Conservation (phyloP, 108 stramenopile genomes). For the Nitzschia sp. region DNA sequence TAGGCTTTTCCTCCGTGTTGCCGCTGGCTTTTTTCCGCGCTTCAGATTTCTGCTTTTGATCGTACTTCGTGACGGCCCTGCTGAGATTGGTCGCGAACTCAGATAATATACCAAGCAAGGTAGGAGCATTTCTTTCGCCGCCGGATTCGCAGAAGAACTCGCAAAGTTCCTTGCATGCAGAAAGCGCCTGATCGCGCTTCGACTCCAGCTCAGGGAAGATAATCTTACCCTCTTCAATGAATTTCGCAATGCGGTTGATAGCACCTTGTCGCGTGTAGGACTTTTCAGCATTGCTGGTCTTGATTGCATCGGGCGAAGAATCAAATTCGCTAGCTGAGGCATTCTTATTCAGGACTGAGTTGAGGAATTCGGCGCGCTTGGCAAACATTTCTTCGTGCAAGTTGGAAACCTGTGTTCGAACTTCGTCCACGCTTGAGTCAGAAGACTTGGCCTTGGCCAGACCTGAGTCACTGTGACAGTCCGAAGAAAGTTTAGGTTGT, state of each 20-base stretch:
- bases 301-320: no score
- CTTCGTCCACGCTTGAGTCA: neutral
- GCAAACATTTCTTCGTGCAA: conserved; percentile 20
- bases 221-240: conserved; percentile 52
- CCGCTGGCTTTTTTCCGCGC: conserved; percentile 48
- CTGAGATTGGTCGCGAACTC: conserved; percentile 66
- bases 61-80: conserved; percentile 69
- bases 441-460: neutral
- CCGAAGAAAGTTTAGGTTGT: neutral
- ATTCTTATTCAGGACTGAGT: conserved; percentile 4
- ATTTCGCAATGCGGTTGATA: conserved; percentile 59
- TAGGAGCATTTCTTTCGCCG: conserved; percentile 57
- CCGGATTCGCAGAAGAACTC: conserved; percentile 79
- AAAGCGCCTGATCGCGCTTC: conserved; percentile 54
- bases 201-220: conserved; percentile 45
- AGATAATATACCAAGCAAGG: conserved; percentile 68
- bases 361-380: conserved; percentile 9
- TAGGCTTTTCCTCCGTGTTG: conserved; percentile 39
- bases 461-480: conserved; percentile 15
- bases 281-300: neutral
- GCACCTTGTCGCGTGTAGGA: conserved; percentile 37
- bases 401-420: conserved; percentile 16
- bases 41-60: conserved; percentile 50
- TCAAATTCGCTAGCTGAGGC: neutral
- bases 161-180: conserved; percentile 74